Base-by-base conservation (phyloP, 352 stramenopile genomes). In the Phytopythium oedochilum region DNA sequence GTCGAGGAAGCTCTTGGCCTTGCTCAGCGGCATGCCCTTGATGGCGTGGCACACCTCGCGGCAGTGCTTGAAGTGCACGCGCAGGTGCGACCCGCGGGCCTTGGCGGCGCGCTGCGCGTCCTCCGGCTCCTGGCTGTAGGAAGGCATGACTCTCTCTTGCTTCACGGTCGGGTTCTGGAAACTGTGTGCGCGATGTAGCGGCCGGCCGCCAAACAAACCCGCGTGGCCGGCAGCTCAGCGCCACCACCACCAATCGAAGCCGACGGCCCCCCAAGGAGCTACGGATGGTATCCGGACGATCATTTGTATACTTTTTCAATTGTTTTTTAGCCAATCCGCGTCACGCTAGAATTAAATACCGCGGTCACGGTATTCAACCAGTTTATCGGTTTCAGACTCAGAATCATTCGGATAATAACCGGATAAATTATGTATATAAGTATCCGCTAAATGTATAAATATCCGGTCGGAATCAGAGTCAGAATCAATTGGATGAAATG, bases 51-150 rank as follows among this genome's bases (percentile, higher is more conserved):
- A 92, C 46, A 99, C 97, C 75, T 99, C 97, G 67, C 96, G 92
- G 78, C 96, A 99, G 90, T 99, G 97, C 94, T 99, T 99, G 90
- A 98, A 99, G 86, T 99, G 97, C 70, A 99, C 94, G 68, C 96
- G 92, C 40, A 99, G 85, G 84, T 99, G 92, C 61, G 92, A 97
- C 66, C 96, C 97, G 55, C 96, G 88, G 35, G 96, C 88, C 87
- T 99, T 99, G 63, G 84, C 84, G 53, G 84, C 82, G 63, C 82
- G 81, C 74, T 91, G 82, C 44, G 74, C 80, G 64, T 96, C 84
- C 87, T 96, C 86, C 62, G 86, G 86, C 87, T 94, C 83, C 81
- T 93, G 83, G 78, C 82, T 93, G 83, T 96, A 96, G 60, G 79
- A 87, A 60, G 80, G 75, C 82, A 92, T 91, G 73, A 67, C 47